A percentile compares a stretch with the other conserved stretches of the same genome.
Evolutionary conservation across 306 rosid genomes (phyloP).

Genomic region (Bauhinia variegata): DNA sequence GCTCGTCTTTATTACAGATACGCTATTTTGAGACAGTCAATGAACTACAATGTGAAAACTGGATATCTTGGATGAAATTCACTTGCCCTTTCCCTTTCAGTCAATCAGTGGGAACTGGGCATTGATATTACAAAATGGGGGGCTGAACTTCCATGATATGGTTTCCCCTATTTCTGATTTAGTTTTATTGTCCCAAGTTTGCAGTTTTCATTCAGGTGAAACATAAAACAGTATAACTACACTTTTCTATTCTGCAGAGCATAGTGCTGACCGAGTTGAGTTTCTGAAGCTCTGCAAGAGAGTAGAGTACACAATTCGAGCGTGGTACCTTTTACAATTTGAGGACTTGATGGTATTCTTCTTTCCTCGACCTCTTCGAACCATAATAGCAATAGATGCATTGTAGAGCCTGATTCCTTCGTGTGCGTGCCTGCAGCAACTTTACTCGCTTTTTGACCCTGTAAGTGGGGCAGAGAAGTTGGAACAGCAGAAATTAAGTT

Average conservation of each 20-base stretch:
- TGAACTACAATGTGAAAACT: background rate
- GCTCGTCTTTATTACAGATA: background rate
- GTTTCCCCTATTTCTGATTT: constrained; percentile 7
- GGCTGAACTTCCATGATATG: constrained; percentile 11
- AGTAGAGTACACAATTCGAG: constrained; percentile 90
- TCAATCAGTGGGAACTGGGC: background rate
- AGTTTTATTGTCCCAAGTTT: no score
- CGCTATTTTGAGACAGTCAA: no score
- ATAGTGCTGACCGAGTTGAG: constrained; percentile 75
- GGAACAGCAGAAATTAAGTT: constrained; percentile 66
- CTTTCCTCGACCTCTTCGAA: constrained; percentile 22
- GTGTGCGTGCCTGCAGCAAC: constrained; percentile 78
- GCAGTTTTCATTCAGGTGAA: background rate
- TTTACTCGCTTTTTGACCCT: constrained; percentile 92
- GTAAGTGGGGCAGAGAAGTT: constrained; percentile 75
- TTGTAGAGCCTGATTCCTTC: constrained; percentile 33
- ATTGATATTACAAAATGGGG: constrained; percentile 14
- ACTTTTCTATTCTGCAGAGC: constrained; percentile 54
- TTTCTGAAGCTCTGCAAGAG: constrained; percentile 91
- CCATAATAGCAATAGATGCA: constrained; percentile 5
- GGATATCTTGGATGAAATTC: background rate
- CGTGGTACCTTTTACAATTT: constrained; percentile 95
- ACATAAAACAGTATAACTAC: constrained; percentile 12
- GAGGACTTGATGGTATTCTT: constrained; percentile 92
- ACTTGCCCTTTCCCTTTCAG: background rate